A percentile compares a stretch with the other conserved stretches of the same genome.
Evolutionary conservation across 176 grass and related monocot genomes (phyloP).

Genomic region (Cenchrus fungigraminus): DNA sequence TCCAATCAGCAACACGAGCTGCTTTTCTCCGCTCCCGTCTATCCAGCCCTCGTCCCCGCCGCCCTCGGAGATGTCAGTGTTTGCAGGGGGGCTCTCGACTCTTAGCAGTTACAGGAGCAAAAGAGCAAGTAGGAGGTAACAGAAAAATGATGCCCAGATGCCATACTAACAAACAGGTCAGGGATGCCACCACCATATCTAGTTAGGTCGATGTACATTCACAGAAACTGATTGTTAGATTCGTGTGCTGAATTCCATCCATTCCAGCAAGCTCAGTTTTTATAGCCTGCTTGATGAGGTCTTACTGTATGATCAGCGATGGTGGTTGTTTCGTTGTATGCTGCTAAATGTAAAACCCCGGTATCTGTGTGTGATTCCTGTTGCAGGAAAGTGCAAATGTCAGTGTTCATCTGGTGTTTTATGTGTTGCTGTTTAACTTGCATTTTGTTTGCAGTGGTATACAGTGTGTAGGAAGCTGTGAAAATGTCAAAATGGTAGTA

Average conservation of each 20-base stretch:
- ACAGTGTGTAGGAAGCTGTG: background rate
- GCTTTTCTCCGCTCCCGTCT: conserved; percentile 50
- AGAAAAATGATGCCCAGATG: conserved; percentile 18
- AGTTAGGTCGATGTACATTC: conserved; percentile 59
- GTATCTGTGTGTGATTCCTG: conserved; percentile 17
- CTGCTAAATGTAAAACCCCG: conserved; percentile 21
- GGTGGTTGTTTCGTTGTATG: conserved; percentile 10
- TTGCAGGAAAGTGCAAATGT: conserved; percentile 5
- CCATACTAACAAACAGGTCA: conserved; percentile 41
- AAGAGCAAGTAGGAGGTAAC: conserved; percentile 47
- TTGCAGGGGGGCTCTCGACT: conserved; percentile 54
- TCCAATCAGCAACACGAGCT: conserved; percentile 25
- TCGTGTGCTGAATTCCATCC: conserved; percentile 35
- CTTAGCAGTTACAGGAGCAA: conserved; percentile 56
- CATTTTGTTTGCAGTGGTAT: background rate
- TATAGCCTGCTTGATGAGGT: conserved; percentile 54
- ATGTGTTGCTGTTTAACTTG: background rate
- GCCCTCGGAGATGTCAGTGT: conserved; percentile 58
- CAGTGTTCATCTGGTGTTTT: background rate
- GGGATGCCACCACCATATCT: conserved; percentile 44
- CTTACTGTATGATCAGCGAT: conserved; percentile 26
- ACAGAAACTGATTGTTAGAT: conserved; percentile 49
- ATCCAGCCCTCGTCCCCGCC: conserved; percentile 50
- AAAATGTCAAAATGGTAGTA: too few species aligned
- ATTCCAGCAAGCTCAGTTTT: conserved; percentile 56